These are phyloP conservation scores for Thecaphora thlaspeos DNA, from an alignment of 1,284 basidiomycete species.

Conservation along the genomic window DNA sequence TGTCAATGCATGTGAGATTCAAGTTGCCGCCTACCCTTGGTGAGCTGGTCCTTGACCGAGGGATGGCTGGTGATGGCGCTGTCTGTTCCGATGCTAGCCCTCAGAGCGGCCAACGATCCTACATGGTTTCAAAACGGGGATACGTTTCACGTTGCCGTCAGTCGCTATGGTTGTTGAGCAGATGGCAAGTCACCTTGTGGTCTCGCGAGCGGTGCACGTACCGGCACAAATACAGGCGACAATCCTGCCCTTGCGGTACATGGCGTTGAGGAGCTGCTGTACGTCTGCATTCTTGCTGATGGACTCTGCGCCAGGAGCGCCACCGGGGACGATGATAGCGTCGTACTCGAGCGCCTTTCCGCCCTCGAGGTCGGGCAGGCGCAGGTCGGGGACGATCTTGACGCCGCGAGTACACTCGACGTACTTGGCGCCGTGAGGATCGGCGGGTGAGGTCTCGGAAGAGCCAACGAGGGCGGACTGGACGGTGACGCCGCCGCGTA, in stretches of 20 bases:
- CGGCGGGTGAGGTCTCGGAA: conserved; percentile 9
- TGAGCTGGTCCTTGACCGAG: conserved; percentile 68
- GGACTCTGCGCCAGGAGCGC: conserved; percentile 74
- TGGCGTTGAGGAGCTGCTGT: conserved; percentile 68
- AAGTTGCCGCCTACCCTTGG: conserved; percentile 64
- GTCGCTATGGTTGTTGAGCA: too few relatives aligned
- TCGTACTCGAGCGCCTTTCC: conserved; percentile 64
- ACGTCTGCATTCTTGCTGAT: conserved; percentile 67
- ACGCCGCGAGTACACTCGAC: conserved; percentile 49
- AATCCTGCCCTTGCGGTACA: conserved; percentile 60
- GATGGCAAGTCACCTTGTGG: too few relatives aligned
- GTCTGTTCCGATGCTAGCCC: conserved; percentile 64
- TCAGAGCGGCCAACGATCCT: conserved; percentile 69
- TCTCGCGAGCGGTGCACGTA: too few relatives aligned
- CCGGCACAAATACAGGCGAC: conserved; percentile 49
- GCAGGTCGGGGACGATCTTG: conserved; percentile 46
- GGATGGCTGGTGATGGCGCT: conserved; percentile 76
- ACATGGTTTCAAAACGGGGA: not conserved
- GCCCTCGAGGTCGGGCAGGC: conserved; percentile 30
- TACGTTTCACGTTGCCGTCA: too few relatives aligned
- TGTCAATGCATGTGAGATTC: not conserved
- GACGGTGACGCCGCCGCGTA: conserved; percentile 41
- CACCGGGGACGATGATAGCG: conserved; percentile 74
- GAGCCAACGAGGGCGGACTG: conserved; percentile 36
- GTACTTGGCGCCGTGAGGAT: conserved; percentile 20